Percentiles rank a stretch among this genome's conserved stretches.
Evolutionary conservation across 164 flowering plant genomes (phyloP).

Genomic region (Vitis amurensis): DNA sequence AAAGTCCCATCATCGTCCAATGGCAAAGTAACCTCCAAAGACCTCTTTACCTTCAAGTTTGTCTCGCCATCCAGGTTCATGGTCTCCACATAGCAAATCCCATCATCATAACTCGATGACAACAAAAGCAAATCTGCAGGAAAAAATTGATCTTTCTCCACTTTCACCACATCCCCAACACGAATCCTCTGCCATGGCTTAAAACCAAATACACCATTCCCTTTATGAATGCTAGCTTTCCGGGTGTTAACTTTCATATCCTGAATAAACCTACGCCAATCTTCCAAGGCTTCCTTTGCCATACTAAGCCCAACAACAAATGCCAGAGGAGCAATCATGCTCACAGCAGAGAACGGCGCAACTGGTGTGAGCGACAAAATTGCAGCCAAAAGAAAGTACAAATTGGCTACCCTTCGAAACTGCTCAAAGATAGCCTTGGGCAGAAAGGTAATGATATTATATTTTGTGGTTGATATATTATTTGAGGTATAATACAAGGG

Average conservation of each 20-base stretch:
- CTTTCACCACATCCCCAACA: slow-evolving; percentile 87
- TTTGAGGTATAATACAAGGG: slow-evolving; percentile 68
- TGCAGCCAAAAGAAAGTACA: slow-evolving; percentile 90
- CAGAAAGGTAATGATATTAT: slow-evolving; percentile 71
- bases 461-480: slow-evolving; percentile 87
- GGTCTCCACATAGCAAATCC: slow-evolving; percentile 93
- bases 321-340: slow-evolving; percentile 91
- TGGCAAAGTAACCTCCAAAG: slow-evolving; percentile 62
- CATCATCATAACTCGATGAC: slow-evolving; percentile 88
- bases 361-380: slow-evolving; percentile 65
- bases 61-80: slow-evolving; percentile 98
- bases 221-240: slow-evolving; percentile 59
- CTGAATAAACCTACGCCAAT: slow-evolving; percentile 89
- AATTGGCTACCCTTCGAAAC: slow-evolving; percentile 90
- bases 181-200: slow-evolving; percentile 68
- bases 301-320: slow-evolving; percentile 96
- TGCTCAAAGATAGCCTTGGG: slow-evolving; percentile 96
- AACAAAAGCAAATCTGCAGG: slow-evolving; percentile 82
- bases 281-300: slow-evolving; percentile 94
- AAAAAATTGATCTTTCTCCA: slow-evolving; percentile 83
- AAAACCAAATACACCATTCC: slow-evolving; percentile 54
- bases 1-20: slow-evolving; percentile 59
- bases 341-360: slow-evolving; percentile 72
- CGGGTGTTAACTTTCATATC: slow-evolving; percentile 79
- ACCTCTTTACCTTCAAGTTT: slow-evolving; percentile 80